Conservation (phyloP, 306 rosid genomes). For the Trifolium fragiferum region DNA sequence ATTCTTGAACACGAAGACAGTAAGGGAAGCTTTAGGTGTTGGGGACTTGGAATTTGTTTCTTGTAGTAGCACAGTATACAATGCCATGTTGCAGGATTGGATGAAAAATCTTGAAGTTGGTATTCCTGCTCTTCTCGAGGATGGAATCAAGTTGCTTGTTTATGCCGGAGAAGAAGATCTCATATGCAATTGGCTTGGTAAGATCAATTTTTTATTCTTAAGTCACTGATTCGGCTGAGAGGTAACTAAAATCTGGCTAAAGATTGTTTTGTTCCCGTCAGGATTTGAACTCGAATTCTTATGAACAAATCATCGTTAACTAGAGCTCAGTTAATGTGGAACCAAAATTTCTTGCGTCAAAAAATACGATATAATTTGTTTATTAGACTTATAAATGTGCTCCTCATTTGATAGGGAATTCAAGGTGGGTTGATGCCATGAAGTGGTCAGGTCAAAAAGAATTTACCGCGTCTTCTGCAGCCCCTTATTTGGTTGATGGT, state of each 20-base stretch:
- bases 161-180: slow-evolving; percentile 95
- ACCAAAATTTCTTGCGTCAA: not conserved
- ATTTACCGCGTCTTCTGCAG: slow-evolving; percentile 54
- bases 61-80: slow-evolving; percentile 67
- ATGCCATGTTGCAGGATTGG: slow-evolving; percentile 77
- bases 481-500: slow-evolving; percentile 67
- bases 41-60: slow-evolving; percentile 75
- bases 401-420: slow-evolving; percentile 73
- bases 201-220: slow-evolving; percentile 3
- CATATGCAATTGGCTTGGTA: slow-evolving; percentile 97
- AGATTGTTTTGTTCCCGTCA: no score
- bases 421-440: slow-evolving; percentile 91
- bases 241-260: no score
- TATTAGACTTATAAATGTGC: not conserved
- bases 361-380: not conserved
- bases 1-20: slow-evolving; percentile 66
- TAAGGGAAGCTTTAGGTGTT: slow-evolving; percentile 76
- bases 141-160: slow-evolving; percentile 79
- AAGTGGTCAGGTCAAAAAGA: slow-evolving; percentile 80
- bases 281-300: not conserved
- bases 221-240: no score
- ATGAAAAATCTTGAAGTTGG: slow-evolving; percentile 93
- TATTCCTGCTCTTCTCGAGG: slow-evolving; percentile 84
- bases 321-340: no score
- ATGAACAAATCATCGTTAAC: no score